Conservation (phyloP, 352 stramenopile genomes). For the Blastocystis sp. region DNA sequence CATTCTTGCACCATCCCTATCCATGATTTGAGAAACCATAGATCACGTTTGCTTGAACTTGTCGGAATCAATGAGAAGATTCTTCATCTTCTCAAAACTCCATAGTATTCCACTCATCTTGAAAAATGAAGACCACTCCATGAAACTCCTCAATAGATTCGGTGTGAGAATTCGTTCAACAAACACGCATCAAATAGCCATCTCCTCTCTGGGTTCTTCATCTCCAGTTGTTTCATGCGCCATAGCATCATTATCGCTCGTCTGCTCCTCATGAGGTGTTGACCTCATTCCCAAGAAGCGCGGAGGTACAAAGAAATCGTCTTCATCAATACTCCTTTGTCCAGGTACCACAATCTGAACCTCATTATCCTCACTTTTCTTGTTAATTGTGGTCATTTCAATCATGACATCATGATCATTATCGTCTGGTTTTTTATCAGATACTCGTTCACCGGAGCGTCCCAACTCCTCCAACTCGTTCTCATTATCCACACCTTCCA, state of each 20-base stretch:
- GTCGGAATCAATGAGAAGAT: constrained; percentile 16
- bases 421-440: neutral
- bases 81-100: constrained; percentile 22
- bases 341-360: neutral
- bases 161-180: neutral
- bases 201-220: neutral
- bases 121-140: neutral
- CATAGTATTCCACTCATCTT: neutral
- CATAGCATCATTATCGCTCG: neutral
- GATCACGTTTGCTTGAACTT: constrained; percentile 34
- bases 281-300: neutral
- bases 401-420: constrained; percentile 17
- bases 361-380: constrained; percentile 35
- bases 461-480: constrained; percentile 32
- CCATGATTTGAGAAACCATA: neutral
- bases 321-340: neutral
- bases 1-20: constrained; percentile 27
- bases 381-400: constrained; percentile 17
- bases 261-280: neutral
- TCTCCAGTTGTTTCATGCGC: neutral
- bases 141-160: neutral
- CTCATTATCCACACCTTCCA: constrained; percentile 53
- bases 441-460: neutral
- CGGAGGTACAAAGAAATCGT: constrained; percentile 27
- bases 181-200: constrained; percentile 29